Evolutionary conservation across 2,329 filamentous ascomycete species (phyloP), one percentile per base, ranked within the genome.

Genomic region (Dothistroma septosporum): DNA sequence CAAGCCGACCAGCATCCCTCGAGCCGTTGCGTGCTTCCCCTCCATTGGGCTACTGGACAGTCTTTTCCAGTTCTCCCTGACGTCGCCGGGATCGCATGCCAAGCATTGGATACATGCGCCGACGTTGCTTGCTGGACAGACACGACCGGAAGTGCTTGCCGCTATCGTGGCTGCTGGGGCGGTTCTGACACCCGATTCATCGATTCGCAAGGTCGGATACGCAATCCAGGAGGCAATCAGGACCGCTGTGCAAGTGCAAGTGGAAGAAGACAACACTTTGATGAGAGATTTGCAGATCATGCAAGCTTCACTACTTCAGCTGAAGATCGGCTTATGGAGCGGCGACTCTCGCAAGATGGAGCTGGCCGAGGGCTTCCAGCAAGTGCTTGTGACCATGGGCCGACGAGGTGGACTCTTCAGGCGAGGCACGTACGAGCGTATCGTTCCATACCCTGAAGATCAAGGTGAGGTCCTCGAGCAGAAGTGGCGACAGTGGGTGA

Each of bases 401-500:
- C 78, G 83, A 2, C 76, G 83, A 54, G 79, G 78, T n/a, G 81
- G 84, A 21, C 81, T 83, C 55, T 87, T 88, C 68, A 81, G 84
- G 59, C 77, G 81, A 11, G 71, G 72, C 12, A 73, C 70, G 9
- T 75, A 75, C 47, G 71, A 73, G 1, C 72, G 76, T 2, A 79
- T 87, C 14, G 70, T 76, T 0, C 80, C 85, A 1, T 70, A 75
- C n/a, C 69, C 79, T 0, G 79, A 81, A 0, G 87, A 89, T 58
- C 76, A 83, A 22, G 84, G 83, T 1, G 72, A 83, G 19, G 75
- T 75, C 2, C 74, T 91, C 0, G 81, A 88, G 60, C 75, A 78
- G 3, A 90, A 89, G 67, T 91, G 88, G 88, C 79, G 76, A 58
- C 74, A 75, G 24, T 91, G 87, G 87, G 79, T 83, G 14, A 78